phyloP scores from a whole-genome alignment of 2,329 filamentous ascomycete genomes.

The Fusarium luffae region DNA sequence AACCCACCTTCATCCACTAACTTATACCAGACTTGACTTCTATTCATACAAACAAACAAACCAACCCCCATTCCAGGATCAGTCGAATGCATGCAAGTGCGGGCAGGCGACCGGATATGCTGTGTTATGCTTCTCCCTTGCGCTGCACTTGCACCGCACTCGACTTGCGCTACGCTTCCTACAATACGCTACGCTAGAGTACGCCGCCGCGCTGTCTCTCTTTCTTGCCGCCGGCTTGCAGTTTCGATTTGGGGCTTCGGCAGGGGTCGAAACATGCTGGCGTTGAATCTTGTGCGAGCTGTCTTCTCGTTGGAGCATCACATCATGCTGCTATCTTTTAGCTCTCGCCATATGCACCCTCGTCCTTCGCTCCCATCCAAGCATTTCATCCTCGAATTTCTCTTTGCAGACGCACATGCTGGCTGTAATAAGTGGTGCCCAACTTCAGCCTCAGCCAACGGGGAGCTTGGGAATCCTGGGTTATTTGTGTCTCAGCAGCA shows the following conservation, averaged over 20 bases:
- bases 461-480: conserved; percentile 15
- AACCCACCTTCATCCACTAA: conserved; percentile 10
- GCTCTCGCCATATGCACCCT: conserved; percentile 19
- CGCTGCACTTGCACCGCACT: background rate
- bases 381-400: conserved; percentile 30
- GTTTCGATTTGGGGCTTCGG: conserved; percentile 22
- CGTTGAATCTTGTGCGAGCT: conserved; percentile 17
- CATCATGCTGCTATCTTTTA: conserved; percentile 24
- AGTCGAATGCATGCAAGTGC: conserved; percentile 27
- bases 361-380: conserved; percentile 31
- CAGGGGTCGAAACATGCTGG: conserved; percentile 36
- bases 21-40: background rate
- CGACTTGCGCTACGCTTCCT: background rate
- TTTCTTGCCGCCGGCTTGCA: conserved; percentile 36
- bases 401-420: conserved; percentile 32
- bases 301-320: conserved; percentile 33
- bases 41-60: conserved; percentile 18
- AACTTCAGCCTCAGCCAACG: conserved; percentile 21
- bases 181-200: background rate
- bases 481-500: conserved; percentile 40
- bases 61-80: conserved; percentile 10
- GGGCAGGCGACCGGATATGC: conserved; percentile 8
- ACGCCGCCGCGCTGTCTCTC: conserved; percentile 18
- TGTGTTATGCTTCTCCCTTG: conserved; percentile 1
- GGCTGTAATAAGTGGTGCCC: conserved; percentile 32